Conservation (phyloP, 805 yeast species). For the Kodamaea hsintzibuensis region DNA sequence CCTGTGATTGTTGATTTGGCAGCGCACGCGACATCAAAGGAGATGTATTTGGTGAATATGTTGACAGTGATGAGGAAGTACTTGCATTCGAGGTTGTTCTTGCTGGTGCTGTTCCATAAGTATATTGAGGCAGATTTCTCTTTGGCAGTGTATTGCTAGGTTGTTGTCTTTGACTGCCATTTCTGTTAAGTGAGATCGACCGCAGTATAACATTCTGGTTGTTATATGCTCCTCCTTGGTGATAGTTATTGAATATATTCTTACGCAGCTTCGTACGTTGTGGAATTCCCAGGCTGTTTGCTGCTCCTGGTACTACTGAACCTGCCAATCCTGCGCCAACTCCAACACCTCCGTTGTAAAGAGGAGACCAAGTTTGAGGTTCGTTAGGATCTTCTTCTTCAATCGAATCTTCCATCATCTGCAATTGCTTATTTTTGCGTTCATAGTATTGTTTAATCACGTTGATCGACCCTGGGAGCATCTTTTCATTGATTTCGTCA, state of each 20-base stretch:
- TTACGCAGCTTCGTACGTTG: slow-evolving; percentile 25
- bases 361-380: slow-evolving; percentile 8
- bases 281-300: slow-evolving; percentile 13
- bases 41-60: slow-evolving; percentile 4
- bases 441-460: slow-evolving; percentile 13
- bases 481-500: slow-evolving; percentile 23
- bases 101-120: slow-evolving; percentile 6
- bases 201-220: slow-evolving; percentile 6
- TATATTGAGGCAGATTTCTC: slow-evolving; percentile 6
- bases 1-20: slow-evolving; percentile 2
- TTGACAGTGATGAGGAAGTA: slow-evolving; percentile 4
- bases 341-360: slow-evolving; percentile 6
- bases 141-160: background rate
- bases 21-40: slow-evolving; percentile 12
- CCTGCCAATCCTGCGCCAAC: slow-evolving; percentile 5
- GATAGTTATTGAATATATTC: slow-evolving; percentile 35
- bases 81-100: slow-evolving; percentile 9
- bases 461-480: slow-evolving; percentile 20
- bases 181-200: slow-evolving; percentile 4
- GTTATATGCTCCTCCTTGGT: slow-evolving; percentile 17
- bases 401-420: slow-evolving; percentile 1
- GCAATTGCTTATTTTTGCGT: background rate
- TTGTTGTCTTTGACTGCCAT: background rate
- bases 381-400: slow-evolving; percentile 10
- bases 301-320: background rate